Percentiles rank a stretch among this genome's conserved stretches.
phyloP scores from a whole-genome alignment of 352 stramenopile genomes.

The Proteromonas lacertae region DNA sequence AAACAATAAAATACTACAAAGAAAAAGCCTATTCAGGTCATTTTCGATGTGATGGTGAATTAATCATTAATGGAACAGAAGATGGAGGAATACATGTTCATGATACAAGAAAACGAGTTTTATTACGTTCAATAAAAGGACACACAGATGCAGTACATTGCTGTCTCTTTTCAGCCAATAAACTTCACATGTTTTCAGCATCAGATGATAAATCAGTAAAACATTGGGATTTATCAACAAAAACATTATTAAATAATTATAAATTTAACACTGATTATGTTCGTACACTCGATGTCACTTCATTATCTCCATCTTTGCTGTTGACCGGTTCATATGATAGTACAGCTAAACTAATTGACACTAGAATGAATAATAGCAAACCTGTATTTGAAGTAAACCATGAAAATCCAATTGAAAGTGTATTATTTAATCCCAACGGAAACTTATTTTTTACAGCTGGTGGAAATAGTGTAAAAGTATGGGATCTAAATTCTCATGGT shows the following conservation, averaged over 20 bases:
- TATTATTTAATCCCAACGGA: constrained; percentile 21
- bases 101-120: constrained; percentile 30
- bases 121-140: constrained; percentile 39
- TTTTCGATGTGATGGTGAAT: constrained; percentile 39
- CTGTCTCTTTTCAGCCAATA: constrained; percentile 32
- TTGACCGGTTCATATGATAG: constrained; percentile 49
- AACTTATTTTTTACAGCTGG: constrained; percentile 27
- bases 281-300: constrained; percentile 16
- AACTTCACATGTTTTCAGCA: constrained; percentile 39
- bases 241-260: too few relatives aligned
- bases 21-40: constrained; percentile 8
- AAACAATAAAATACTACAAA: too few relatives aligned
- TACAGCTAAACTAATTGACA: constrained; percentile 51
- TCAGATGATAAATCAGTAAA: constrained; percentile 47
- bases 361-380: constrained; percentile 24
- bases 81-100: constrained; percentile 32
- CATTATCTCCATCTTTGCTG: constrained; percentile 24
- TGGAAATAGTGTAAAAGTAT: constrained; percentile 46
- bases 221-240: constrained; percentile 41
- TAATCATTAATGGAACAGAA: constrained; percentile 36
- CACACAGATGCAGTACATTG: constrained; percentile 30
- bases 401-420: constrained; percentile 34
- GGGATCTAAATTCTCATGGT: constrained; percentile 46
- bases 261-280: constrained; percentile 55
- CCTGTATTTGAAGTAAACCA: constrained; percentile 23